Evolutionary conservation across 768 basidiomycete genomes (phyloP).

Genomic region (Hysterangium stoloniferum): DNA sequence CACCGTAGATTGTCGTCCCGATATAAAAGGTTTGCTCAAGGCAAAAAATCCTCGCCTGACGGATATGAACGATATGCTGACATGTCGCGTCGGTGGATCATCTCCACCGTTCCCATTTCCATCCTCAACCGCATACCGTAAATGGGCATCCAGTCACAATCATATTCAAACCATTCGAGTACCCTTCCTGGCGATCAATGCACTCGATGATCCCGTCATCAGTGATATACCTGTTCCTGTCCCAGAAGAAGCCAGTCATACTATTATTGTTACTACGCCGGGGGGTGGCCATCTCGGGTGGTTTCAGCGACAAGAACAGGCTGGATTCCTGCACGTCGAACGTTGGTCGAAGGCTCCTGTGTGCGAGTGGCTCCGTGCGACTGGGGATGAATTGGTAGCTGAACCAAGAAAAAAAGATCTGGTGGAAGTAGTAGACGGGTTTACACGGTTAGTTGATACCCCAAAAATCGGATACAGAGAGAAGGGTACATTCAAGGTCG

Average conservation of each 20-base stretch:
- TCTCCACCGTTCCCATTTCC: conserved; percentile 38
- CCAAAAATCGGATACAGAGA: conserved; percentile 52
- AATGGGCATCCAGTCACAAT: conserved; percentile 51
- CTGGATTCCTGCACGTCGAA: conserved; percentile 23
- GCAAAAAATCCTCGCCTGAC: conserved; percentile 48
- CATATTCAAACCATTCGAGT: conserved; percentile 52
- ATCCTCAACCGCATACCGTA: conserved; percentile 39
- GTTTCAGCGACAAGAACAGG: conserved; percentile 48
- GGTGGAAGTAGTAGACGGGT: conserved; percentile 49
- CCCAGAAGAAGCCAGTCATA: conserved; percentile 39
- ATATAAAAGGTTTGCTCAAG: conserved; percentile 33
- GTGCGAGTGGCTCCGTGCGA: conserved; percentile 59
- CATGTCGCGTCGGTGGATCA: conserved; percentile 52
- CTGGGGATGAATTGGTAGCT: conserved; percentile 43
- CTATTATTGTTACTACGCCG: conserved; percentile 53
- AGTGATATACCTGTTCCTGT: conserved; percentile 51
- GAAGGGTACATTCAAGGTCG: conserved; percentile 36
- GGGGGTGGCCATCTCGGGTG: conserved; percentile 78
- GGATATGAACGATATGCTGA: conserved; percentile 55
- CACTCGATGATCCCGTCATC: conserved; percentile 73
- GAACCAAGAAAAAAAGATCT: conserved; percentile 24
- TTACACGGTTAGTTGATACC: conserved; percentile 49
- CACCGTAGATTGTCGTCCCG: conserved; percentile 27
- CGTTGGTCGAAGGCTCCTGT: conserved; percentile 70
- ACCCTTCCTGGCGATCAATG: conserved; percentile 69